These are phyloP conservation scores for Salix exigua DNA, from an alignment of 345 rosid species.

Conservation along the genomic window DNA sequence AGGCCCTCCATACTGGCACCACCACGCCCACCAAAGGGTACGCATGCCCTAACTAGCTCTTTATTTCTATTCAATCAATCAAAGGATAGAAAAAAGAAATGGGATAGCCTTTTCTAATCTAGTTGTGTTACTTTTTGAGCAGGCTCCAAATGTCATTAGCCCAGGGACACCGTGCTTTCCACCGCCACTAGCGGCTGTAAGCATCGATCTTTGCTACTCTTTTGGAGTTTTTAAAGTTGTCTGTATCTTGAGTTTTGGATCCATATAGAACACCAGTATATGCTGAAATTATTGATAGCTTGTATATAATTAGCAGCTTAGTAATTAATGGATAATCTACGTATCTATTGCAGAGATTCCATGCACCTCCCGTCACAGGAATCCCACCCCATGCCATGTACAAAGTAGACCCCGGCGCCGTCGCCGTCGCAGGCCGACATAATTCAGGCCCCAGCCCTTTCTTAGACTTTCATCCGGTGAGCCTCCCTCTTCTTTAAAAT, in stretches of 20 bases:
- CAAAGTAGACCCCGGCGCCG: conserved; percentile 42
- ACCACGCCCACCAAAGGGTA: conserved; percentile 43
- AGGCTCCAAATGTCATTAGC: conserved; percentile 49
- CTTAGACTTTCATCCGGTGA: conserved; percentile 67
- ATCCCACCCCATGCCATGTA: conserved; percentile 34
- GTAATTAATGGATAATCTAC: not conserved
- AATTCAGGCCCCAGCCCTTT: conserved; percentile 36
- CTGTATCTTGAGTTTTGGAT: conserved; percentile 18
- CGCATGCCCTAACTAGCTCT: not conserved
- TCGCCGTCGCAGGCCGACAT: conserved; percentile 38
- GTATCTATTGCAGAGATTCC: conserved; percentile 40
- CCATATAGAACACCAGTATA: not conserved
- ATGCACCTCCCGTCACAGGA: conserved; percentile 48
- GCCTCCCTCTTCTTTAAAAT: conserved; percentile 6
- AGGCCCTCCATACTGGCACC: conserved; percentile 59
- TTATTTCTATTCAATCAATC: not conserved
- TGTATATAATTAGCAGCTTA: no score
- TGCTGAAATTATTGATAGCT: no score
- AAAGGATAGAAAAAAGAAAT: no score
- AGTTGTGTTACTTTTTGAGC: not conserved
- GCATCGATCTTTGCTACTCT: conserved; percentile 7
- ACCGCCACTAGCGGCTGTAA: conserved; percentile 55
- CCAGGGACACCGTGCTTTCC: conserved; percentile 57
- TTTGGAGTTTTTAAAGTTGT: conserved; percentile 23
- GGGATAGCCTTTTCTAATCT: not conserved